Conservation (phyloP, 768 basidiomycete species). For the Rhizopogon roseolus region DNA sequence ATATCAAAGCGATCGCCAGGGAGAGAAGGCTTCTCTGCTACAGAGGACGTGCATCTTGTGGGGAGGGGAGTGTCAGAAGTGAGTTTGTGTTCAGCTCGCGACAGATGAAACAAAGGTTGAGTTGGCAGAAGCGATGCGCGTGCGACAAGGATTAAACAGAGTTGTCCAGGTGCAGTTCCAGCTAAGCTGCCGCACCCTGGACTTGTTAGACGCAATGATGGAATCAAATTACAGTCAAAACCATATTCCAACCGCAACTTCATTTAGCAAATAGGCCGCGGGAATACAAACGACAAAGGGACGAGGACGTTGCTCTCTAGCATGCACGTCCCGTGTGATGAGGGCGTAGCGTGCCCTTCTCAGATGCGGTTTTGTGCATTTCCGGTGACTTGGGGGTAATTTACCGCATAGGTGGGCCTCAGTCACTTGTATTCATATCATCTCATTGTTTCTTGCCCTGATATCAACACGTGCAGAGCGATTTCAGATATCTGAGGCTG, state of each 20-base stretch:
- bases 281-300: too few species aligned
- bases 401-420: too few species aligned
- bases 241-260: neutral
- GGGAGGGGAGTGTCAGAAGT: neutral
- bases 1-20: slow-evolving; percentile 80
- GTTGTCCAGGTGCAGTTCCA: neutral
- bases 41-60: slow-evolving; percentile 75
- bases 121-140: neutral
- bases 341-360: too few species aligned
- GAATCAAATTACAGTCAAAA: too few species aligned
- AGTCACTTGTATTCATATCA: too few species aligned
- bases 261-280: neutral
- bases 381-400: too few species aligned
- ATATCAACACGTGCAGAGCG: neutral
- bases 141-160: neutral
- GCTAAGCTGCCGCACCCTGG: neutral
- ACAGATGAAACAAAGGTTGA: neutral
- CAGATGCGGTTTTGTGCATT: too few species aligned
- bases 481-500: neutral
- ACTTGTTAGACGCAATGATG: too few species aligned
- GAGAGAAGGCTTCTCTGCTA: slow-evolving; percentile 96
- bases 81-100: neutral
- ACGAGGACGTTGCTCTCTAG: too few species aligned
- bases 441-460: neutral
- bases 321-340: too few species aligned